A percentile compares a stretch with the other conserved stretches of the same genome.
Conservation (phyloP, 371 early-diverging fungal species). For the Synchytrium microbalum region DNA sequence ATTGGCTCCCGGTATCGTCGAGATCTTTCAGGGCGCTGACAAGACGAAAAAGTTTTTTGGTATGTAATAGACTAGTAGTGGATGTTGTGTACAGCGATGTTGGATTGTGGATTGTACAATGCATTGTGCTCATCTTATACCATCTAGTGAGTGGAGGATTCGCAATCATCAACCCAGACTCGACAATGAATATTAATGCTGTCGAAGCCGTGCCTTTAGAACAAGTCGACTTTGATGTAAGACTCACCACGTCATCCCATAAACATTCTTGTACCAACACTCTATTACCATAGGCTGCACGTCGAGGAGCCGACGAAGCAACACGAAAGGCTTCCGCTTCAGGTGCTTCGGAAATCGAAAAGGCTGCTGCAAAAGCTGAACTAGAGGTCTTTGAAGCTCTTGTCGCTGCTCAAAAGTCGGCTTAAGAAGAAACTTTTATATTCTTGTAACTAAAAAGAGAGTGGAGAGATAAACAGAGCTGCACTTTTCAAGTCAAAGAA, state of each 20-base stretch:
- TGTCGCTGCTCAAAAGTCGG: slow-evolving; percentile 22
- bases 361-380: slow-evolving; percentile 80
- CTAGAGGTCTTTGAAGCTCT: slow-evolving; percentile 81
- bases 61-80: slow-evolving; percentile 30
- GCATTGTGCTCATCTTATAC: not conserved
- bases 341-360: slow-evolving; percentile 61
- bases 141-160: slow-evolving; percentile 88
- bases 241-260: not conserved
- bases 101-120: not conserved
- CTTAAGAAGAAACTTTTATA: too few relatives aligned
- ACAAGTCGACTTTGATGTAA: slow-evolving; percentile 58
- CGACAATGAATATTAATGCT: slow-evolving; percentile 92
- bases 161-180: slow-evolving; percentile 93
- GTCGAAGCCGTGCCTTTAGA: slow-evolving; percentile 89
- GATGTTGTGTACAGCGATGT: not conserved
- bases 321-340: slow-evolving; percentile 55
- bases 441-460: too few relatives aligned
- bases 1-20: slow-evolving; percentile 85
- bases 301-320: slow-evolving; percentile 75
- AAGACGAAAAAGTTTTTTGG: slow-evolving; percentile 90
- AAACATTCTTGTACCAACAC: slow-evolving; percentile 3
- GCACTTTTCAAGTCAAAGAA: too few relatives aligned
- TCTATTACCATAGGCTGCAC: slow-evolving; percentile 50
- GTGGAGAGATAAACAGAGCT: too few relatives aligned
- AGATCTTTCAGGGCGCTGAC: slow-evolving; percentile 66